A percentile compares a stretch with the other conserved stretches of the same genome.
Evolutionary conservation across 1,284 basidiomycete species (phyloP).

Genomic region (Porodaedalea pini): DNA sequence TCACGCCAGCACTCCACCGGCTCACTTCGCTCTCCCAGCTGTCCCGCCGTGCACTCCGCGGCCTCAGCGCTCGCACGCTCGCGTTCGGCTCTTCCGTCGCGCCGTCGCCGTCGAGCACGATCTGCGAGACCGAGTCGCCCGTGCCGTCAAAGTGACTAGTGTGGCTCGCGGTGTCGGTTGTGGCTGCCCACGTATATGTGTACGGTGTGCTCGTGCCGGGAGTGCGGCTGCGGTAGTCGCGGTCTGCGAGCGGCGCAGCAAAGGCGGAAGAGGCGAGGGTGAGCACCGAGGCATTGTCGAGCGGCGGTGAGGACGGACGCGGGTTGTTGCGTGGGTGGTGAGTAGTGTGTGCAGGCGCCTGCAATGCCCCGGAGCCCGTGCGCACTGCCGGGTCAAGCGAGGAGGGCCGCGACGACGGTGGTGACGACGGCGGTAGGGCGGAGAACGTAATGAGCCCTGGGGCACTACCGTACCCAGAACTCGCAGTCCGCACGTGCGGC

Average conservation of each 20-base stretch:
- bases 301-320: slow-evolving; percentile 82
- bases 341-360: slow-evolving; percentile 83
- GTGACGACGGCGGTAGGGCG: slow-evolving; percentile 52
- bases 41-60: slow-evolving; percentile 72
- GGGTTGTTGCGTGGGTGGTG: slow-evolving; percentile 96
- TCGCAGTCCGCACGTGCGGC: slow-evolving; percentile 56
- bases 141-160: slow-evolving; percentile 44
- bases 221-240: slow-evolving; percentile 23
- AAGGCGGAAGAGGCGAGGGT: slow-evolving; percentile 93
- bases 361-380: slow-evolving; percentile 39
- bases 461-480: slow-evolving; percentile 44
- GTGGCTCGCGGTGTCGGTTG: slow-evolving; percentile 43
- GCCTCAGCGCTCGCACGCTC: slow-evolving; percentile 74
- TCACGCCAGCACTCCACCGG: slow-evolving; percentile 73
- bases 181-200: slow-evolving; percentile 32
- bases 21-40: slow-evolving; percentile 84
- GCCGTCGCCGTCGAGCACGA: slow-evolving; percentile 59
- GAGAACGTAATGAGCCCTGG: slow-evolving; percentile 69
- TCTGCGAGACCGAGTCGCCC: slow-evolving; percentile 69
- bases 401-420: slow-evolving; percentile 38
- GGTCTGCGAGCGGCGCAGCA: slow-evolving; percentile 55
- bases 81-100: slow-evolving; percentile 59
- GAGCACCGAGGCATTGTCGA: slow-evolving; percentile 87
- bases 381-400: slow-evolving; percentile 32
- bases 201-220: slow-evolving; percentile 10